Conservation (phyloP, 169 alveolate species). For the Cystoisospora suis region DNA sequence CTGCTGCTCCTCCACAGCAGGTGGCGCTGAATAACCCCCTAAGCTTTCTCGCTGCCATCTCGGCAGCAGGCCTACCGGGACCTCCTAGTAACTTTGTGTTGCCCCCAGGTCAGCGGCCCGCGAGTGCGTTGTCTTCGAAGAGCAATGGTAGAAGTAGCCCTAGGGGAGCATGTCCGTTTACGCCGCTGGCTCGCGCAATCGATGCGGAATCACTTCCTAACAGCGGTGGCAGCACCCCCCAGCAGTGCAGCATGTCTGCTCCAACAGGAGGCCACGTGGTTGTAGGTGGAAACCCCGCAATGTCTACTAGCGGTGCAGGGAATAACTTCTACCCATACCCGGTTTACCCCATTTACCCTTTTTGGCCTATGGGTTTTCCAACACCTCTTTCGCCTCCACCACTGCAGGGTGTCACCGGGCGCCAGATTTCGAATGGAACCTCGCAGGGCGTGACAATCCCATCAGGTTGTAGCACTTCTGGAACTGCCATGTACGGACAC, state of each 20-base stretch:
- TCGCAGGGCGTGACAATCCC: neutral
- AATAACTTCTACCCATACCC: neutral
- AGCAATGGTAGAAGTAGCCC: slow-evolving; percentile 1
- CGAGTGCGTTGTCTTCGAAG: slow-evolving; percentile 6
- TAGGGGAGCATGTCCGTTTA: neutral
- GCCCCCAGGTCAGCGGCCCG: too few species aligned
- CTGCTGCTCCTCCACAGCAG: too few species aligned
- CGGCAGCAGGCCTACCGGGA: too few species aligned
- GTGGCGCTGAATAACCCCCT: too few species aligned
- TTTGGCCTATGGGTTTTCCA: slow-evolving; percentile 5
- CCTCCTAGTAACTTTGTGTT: too few species aligned
- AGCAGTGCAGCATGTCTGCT: slow-evolving; percentile 28
- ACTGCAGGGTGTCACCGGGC: neutral
- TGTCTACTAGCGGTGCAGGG: too few species aligned
- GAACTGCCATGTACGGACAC: neutral
- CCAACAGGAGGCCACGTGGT: too few species aligned
- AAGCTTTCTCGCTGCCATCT: too few species aligned
- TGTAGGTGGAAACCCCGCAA: too few species aligned
- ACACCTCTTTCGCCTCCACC: slow-evolving; percentile 17
- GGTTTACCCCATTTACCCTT: neutral
- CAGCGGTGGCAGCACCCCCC: slow-evolving; percentile 5
- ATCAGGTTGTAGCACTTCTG: neutral
- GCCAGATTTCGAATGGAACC: too few species aligned
- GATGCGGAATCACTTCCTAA: neutral
- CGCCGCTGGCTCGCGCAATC: slow-evolving; percentile 19